Evolutionary conservation across 768 basidiomycete species (phyloP).

Genomic region (Collybia sordida): DNA sequence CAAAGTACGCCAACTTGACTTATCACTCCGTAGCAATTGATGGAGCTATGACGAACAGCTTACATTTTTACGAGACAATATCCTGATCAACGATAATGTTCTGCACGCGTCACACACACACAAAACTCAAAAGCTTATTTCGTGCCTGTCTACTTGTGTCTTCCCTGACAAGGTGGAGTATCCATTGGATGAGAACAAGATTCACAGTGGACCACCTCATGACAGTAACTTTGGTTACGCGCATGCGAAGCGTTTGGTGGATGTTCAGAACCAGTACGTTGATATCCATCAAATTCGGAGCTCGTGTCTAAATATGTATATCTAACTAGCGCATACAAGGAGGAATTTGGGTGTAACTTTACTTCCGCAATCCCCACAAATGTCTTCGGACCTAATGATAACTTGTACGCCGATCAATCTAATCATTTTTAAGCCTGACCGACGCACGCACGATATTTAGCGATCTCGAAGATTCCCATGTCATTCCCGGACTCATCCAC

Average conservation of each 20-base stretch:
- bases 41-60: constrained; percentile 40
- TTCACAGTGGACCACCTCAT: constrained; percentile 92
- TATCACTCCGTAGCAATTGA: not conserved
- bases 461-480: constrained; percentile 88
- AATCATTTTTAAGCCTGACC: not conserved
- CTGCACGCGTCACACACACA: constrained; percentile 71
- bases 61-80: constrained; percentile 92
- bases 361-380: constrained; percentile 97
- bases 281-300: not conserved
- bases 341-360: constrained; percentile 92
- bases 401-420: constrained; percentile 58
- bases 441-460: constrained; percentile 34
- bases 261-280: constrained; percentile 88
- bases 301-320: not conserved
- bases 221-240: constrained; percentile 96
- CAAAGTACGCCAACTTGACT: constrained; percentile 50
- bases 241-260: constrained; percentile 93
- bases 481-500: constrained; percentile 92
- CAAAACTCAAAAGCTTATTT: constrained; percentile 77
- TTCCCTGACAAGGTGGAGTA: constrained; percentile 96
- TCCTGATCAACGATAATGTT: constrained; percentile 94
- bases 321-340: constrained; percentile 83
- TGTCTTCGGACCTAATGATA: constrained; percentile 94
- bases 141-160: constrained; percentile 95
- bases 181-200: constrained; percentile 89